These are phyloP conservation scores for Aspergillus wentii DNA, from an alignment of 495 filamentous ascomycete species.

Conservation along the genomic window DNA sequence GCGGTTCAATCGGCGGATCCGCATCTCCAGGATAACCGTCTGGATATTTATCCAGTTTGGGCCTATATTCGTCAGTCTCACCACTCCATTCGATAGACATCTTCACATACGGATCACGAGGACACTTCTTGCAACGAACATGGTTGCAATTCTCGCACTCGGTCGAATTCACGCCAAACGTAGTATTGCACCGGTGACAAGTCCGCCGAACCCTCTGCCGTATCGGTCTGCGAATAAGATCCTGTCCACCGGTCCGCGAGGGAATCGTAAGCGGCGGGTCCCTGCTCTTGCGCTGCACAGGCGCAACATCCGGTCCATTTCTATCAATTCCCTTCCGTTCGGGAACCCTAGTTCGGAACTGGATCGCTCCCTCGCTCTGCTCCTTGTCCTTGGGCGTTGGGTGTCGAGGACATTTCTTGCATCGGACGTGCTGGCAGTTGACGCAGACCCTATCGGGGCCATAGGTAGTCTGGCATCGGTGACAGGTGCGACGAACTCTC, in stretches of 20 bases:
- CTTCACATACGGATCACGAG: slow-evolving; percentile 69
- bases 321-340: slow-evolving; percentile 13
- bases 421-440: slow-evolving; percentile 70
- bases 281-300: slow-evolving; percentile 14
- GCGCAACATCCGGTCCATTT: background rate
- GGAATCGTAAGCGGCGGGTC: slow-evolving; percentile 50
- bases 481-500: slow-evolving; percentile 80
- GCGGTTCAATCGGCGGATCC: slow-evolving; percentile 27
- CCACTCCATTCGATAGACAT: background rate
- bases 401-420: slow-evolving; percentile 72
- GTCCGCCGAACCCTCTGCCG: slow-evolving; percentile 67
- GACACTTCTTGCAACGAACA: slow-evolving; percentile 74
- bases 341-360: slow-evolving; percentile 13
- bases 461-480: slow-evolving; percentile 69
- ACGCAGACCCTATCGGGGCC: slow-evolving; percentile 65
- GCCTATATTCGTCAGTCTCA: slow-evolving; percentile 31
- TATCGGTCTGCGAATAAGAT: slow-evolving; percentile 60
- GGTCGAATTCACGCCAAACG: slow-evolving; percentile 54
- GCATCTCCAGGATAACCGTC: slow-evolving; percentile 74
- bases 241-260: slow-evolving; percentile 62
- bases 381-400: slow-evolving; percentile 48
- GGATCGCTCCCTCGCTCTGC: slow-evolving; percentile 38
- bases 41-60: slow-evolving; percentile 68
- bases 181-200: slow-evolving; percentile 69
- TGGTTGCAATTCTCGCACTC: slow-evolving; percentile 71